Base-by-base conservation (phyloP, 2,329 filamentous ascomycete species). In the Chlorencoelia australis region DNA sequence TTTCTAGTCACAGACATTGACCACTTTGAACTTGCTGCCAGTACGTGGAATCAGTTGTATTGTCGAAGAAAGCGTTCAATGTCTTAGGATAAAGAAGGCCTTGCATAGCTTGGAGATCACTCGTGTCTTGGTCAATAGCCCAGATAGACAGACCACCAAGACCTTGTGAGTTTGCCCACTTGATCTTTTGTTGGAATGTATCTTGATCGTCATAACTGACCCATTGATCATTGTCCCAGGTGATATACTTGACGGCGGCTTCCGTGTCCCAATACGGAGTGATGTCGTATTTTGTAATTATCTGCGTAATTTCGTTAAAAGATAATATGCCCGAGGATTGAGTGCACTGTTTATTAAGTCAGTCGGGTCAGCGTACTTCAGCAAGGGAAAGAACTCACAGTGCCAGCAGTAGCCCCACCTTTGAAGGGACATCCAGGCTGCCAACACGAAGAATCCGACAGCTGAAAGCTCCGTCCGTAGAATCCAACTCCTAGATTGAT, bases 401-500 rank as follows among this genome's bases (percentile, higher is more conserved):
- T n/a, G n/a, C 32, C 32, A 18, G 24, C 5, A 11, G 5, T 27
- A 19, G 10, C 15, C 46, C 13, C 48, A 35, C n/a, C 14, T 13
- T 5, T 24, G 22, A 47, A 47, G 3, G 18, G 11, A 39, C 54
- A 53, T 2, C 53, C 47, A 4, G 39, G 16, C 13, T 19, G 46
- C 29, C 40, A 51, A 42, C 46, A 52, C 3, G 24, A 35, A 5
- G 41, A 36, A 29, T 53, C 45, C 8, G 33, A 30, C 7, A 51
- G 32, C 7, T 47, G 47, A 30, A 53, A 57, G 22, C n/a, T 27
- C 11, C 45, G 21, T 4, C 65, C 63, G 43, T 71, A 71, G 40
- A 66, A 70, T 3, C 56, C 63, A 3, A 65, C 21, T 1, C 68
- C 68, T 6, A 73, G 36, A 3, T 49, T 53, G 4, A 73, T 44